These are phyloP conservation scores for Paralagenidium karlingii DNA, from an alignment of 352 stramenopile genomes.

Conservation along the genomic window DNA sequence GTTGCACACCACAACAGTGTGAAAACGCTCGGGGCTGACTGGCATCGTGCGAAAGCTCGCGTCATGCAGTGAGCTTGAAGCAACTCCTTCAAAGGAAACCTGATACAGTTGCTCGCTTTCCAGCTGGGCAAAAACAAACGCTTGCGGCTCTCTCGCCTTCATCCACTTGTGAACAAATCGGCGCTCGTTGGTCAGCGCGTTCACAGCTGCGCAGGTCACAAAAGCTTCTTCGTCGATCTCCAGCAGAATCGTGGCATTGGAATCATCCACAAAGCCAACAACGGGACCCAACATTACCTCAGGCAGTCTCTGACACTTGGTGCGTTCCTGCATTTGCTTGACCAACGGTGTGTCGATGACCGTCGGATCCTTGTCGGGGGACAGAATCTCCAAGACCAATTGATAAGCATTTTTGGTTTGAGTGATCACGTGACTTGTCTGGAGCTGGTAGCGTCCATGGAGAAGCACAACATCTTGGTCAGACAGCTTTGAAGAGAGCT, in stretches of 20 bases:
- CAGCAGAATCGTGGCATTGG: slow-evolving; percentile 40
- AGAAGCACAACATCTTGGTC: slow-evolving; percentile 9
- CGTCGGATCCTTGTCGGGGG: too few species aligned
- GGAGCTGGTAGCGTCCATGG: slow-evolving; percentile 29
- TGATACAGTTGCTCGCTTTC: slow-evolving; percentile 40
- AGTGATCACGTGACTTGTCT: slow-evolving; percentile 6
- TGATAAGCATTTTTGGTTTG: too few species aligned
- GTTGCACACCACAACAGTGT: slow-evolving; percentile 23
- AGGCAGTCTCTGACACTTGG: slow-evolving; percentile 4
- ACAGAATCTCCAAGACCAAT: too few species aligned
- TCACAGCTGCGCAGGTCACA: slow-evolving; percentile 35
- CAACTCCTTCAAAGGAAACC: slow-evolving; percentile 27
- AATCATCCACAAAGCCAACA: slow-evolving; percentile 52
- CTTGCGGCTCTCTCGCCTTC: slow-evolving; percentile 19
- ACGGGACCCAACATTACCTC: slow-evolving; percentile 46
- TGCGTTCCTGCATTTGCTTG: slow-evolving; percentile 5
- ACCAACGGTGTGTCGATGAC: slow-evolving; percentile 7
- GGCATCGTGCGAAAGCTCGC: slow-evolving; percentile 38
- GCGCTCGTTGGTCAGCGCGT: slow-evolving; percentile 27
- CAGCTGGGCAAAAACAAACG: slow-evolving; percentile 57
- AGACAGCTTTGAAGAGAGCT: neutral
- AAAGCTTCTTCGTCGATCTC: slow-evolving; percentile 46
- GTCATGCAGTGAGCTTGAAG: slow-evolving; percentile 16
- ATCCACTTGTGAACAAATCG: slow-evolving; percentile 39
- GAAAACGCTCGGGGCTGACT: slow-evolving; percentile 12